Percentiles rank a stretch among this genome's conserved stretches.
Conservation (phyloP, 2,329 filamentous ascomycete genomes). For the Coccinonectria pachysandricola region DNA sequence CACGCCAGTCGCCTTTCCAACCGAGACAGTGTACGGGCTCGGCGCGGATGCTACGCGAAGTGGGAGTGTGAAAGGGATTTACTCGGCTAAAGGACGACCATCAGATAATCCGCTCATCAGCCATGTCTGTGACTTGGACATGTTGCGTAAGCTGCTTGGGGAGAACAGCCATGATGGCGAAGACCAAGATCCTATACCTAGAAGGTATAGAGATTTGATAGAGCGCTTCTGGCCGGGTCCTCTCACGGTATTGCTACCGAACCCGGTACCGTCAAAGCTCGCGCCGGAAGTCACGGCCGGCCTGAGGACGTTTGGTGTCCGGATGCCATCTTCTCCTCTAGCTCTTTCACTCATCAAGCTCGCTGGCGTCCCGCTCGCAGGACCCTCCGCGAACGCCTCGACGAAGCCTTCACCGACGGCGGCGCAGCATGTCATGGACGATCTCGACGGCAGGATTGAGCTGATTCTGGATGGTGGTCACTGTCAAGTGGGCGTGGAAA, state of each 20-base stretch:
- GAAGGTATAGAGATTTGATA: conserved; percentile 70
- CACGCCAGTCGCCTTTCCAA: conserved; percentile 85
- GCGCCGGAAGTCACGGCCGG: conserved; percentile 89
- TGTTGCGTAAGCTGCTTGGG: conserved; percentile 55
- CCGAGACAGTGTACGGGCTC: conserved; percentile 93
- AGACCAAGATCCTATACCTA: conserved; percentile 44
- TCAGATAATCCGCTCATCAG: conserved; percentile 94
- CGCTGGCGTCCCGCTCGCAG: conserved; percentile 69
- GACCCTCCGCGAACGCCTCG: conserved; percentile 87
- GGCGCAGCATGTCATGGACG: conserved; percentile 79
- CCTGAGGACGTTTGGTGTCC: conserved; percentile 73
- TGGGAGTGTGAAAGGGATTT: conserved; percentile 80
- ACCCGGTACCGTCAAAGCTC: conserved; percentile 57
- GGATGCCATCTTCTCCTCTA: conserved; percentile 80
- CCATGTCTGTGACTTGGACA: conserved; percentile 72
- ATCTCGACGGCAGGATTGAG: conserved; percentile 72
- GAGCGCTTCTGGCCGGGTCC: conserved; percentile 88
- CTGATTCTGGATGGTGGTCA: conserved; percentile 82
- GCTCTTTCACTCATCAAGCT: conserved; percentile 79
- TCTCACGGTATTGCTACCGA: conserved; percentile 78
- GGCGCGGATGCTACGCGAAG: conserved; percentile 91
- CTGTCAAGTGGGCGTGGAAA: conserved; percentile 86
- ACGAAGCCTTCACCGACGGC: conserved; percentile 88
- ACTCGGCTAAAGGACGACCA: conserved; percentile 78
- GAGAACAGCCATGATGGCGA: conserved; percentile 12